phyloP scores from a whole-genome alignment of 257 asterid species.

The Gentiana straminea region DNA sequence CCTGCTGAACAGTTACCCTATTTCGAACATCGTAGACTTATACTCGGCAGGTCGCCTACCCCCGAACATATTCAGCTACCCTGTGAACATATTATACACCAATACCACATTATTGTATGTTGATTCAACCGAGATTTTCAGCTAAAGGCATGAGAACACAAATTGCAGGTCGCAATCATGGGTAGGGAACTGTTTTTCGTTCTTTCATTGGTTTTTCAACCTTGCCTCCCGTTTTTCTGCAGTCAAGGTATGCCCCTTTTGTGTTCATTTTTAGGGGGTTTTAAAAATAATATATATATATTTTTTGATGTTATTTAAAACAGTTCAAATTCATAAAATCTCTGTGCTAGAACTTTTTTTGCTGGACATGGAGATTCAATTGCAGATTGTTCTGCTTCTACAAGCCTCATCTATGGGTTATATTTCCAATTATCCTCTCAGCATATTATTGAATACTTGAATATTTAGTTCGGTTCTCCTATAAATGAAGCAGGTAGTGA shows the following conservation, averaged over 20 bases:
- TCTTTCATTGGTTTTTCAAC: conserved; percentile 36
- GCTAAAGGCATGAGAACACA: conserved; percentile 14
- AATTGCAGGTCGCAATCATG: conserved; percentile 60
- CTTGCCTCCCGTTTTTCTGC: conserved; percentile 42
- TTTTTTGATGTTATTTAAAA: neutral
- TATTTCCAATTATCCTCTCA: neutral
- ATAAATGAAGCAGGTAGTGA: conserved; percentile 46
- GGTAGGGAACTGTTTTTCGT: conserved; percentile 42
- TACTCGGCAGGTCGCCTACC: no score
- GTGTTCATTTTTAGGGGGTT: conserved; percentile 3
- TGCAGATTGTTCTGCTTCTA: neutral
- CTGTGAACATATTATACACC: no score
- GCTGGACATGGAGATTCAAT: neutral
- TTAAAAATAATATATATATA: no score
- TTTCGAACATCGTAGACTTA: no score
- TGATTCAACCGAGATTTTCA: neutral
- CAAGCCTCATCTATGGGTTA: neutral
- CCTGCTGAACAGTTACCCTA: no score
- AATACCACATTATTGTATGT: no score
- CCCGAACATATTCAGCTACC: no score
- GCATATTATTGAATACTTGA: neutral
- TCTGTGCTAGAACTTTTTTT: neutral
- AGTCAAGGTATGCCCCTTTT: conserved; percentile 41
- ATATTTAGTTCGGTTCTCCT: conserved; percentile 4
- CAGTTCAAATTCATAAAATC: neutral